Base-by-base conservation (phyloP, 2,329 filamentous ascomycete species). In the Endoconidiophora laricicola region DNA sequence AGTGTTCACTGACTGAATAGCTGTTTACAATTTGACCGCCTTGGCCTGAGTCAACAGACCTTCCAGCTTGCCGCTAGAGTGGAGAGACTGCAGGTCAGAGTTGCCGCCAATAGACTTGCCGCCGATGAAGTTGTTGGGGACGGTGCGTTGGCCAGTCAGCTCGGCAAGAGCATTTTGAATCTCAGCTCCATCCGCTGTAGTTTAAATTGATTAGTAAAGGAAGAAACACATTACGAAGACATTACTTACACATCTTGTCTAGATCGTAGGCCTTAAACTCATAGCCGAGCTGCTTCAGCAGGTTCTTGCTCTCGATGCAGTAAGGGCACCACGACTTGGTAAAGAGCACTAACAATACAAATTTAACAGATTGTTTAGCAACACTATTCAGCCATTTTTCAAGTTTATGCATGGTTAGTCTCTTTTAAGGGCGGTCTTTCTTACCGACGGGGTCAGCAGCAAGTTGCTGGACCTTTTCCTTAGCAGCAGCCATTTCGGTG, bases 291-390 rank as follows among this genome's bases (percentile, higher is more conserved):
- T 78, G 70, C 60, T 72, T 76, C 58, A 98, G 71, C 46, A 86
- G 72, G 52, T 72, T 61, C 79, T 96, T 96, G 58, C 82, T 79
- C 54, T 79, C 72, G 52, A 69, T 73, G 75, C 90, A 96, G 76
- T 94, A 93, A 10, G 88, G 87, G 76, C 91, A 98, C 71, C 86
- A 94, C 14, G 82, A 86, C 73, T 98, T 98, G 68, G 83, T 88
- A 76, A 98, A 98, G 64, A 98, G 85, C 60, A 91, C 84, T 85
- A 26, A 3, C 4, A 23, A 44, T 16, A 16, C 16, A n/a, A 6
- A 37, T 42, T 42, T 42, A 23, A 6, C 20, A 22, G 3, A 23
- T 6, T 12, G 2, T 24, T 23, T 39, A 40, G 7, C 36, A 16
- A 16, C 20, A n/a, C 18, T 12, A 14, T 37, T 50, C 22, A 9